Percentiles rank a stretch among this genome's conserved stretches.
phyloP scores from a whole-genome alignment of 2,329 filamentous ascomycete species.

The Verticillium isaacii region DNA sequence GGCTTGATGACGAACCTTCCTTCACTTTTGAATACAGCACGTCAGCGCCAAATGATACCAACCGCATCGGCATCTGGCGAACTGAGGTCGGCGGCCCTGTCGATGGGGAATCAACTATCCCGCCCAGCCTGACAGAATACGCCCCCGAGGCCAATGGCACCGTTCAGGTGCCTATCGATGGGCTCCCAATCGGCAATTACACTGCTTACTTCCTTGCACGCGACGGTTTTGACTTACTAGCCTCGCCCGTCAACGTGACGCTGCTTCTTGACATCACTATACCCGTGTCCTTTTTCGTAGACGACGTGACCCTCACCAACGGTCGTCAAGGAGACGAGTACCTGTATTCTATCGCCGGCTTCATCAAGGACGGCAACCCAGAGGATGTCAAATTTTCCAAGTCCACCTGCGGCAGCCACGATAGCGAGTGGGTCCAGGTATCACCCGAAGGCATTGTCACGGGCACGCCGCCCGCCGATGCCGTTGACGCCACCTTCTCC shows the following conservation, averaged over 20 bases:
- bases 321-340: slow-evolving; percentile 28
- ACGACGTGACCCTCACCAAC: slow-evolving; percentile 25
- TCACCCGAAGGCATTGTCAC: slow-evolving; percentile 24
- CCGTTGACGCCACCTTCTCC: slow-evolving; percentile 10
- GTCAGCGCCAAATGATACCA: slow-evolving; percentile 17
- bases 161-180: slow-evolving; percentile 16
- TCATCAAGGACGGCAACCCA: slow-evolving; percentile 22
- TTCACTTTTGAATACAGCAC: slow-evolving; percentile 31
- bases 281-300: slow-evolving; percentile 21
- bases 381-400: slow-evolving; percentile 21
- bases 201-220: slow-evolving; percentile 28
- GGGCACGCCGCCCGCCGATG: slow-evolving; percentile 23
- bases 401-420: slow-evolving; percentile 6
- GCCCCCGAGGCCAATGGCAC: slow-evolving; percentile 20
- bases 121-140: slow-evolving; percentile 26
- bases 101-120: slow-evolving; percentile 18
- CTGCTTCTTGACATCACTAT: slow-evolving; percentile 7
- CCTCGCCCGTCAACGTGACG: slow-evolving; percentile 24
- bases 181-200: slow-evolving; percentile 24
- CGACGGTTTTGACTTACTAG: slow-evolving; percentile 28
- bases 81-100: slow-evolving; percentile 25
- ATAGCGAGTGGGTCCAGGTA: slow-evolving; percentile 25
- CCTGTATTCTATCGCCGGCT: slow-evolving; percentile 22
- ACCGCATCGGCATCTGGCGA: slow-evolving; percentile 32
- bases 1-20: background rate